Evolutionary conservation across 345 rosid species (phyloP), one percentile per base, ranked within the genome.

Genomic region (Mangifera indica): DNA sequence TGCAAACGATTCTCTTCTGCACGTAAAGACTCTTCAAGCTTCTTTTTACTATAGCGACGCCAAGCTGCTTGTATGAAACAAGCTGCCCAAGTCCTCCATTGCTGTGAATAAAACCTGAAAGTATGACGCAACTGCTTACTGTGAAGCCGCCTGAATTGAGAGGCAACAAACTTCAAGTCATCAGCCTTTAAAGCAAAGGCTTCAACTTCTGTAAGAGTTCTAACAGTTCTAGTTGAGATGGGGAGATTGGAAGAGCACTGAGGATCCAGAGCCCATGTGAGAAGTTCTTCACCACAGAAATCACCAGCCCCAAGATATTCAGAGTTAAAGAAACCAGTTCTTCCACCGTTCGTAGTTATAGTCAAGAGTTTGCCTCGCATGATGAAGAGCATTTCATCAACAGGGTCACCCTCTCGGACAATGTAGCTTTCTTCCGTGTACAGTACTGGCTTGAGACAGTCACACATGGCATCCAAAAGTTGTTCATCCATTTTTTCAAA

Each of bases 11-110:
- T 78, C 77, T 94, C 97, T 69, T 92, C 92, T 74, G 79, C 87
- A 40, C 54, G 74, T 37, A 90, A 86, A 26, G 92, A 72, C 67
- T 94, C 94, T 62, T 87, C 97, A 0, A 78, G 84, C 71, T 91
- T 94, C 95, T 87, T 94, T 77, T 83, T 88, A 32, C 54, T 49
- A 66, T 84, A 82, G 2, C 97, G 87, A 5, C 95, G 88, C 98
- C 98, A 94, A 0, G 97, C 93, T 1, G 95, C 97, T 83, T 92
- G 98, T 73, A 92, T 80, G 71, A 87, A 92, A 63, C 93, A 88
- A 61, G 98, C 98, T 2, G 97, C 98, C 98, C 98, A 90, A 4
- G 93, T 82, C 84, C 91, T 83, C 98, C 98, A 92, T 55, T 92
- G 98, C 69, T 82, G 92, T 0, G 97, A 94, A 81, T 92, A 89